phyloP scores from a whole-genome alignment of 345 rosid genomes.

The Euclidium syriacum region DNA sequence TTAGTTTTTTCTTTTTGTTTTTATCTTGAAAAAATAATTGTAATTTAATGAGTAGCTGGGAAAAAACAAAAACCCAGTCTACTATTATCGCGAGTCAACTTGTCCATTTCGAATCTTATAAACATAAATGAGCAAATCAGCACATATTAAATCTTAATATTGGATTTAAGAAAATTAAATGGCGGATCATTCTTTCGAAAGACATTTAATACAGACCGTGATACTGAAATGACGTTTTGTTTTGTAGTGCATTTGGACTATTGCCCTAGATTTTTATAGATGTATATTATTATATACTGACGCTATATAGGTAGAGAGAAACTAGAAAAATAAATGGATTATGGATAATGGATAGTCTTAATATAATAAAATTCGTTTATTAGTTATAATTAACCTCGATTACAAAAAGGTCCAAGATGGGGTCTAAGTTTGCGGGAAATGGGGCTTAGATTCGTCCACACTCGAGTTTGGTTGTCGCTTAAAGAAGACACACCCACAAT shows the following conservation, averaged over 20 bases:
- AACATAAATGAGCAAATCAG: neutral
- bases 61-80: slow-evolving; percentile 29
- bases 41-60: slow-evolving; percentile 33
- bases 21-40: neutral
- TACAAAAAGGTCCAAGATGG: neutral
- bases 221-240: too few relatives aligned
- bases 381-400: neutral
- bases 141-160: neutral
- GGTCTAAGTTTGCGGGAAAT: slow-evolving; percentile 11
- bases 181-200: neutral
- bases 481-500: slow-evolving; percentile 14
- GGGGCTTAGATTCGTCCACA: slow-evolving; percentile 13
- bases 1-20: neutral
- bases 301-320: neutral
- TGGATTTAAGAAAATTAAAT: neutral
- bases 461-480: slow-evolving; percentile 26
- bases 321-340: neutral
- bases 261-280: neutral
- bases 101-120: neutral
- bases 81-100: neutral
- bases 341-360: neutral
- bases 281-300: too few relatives aligned
- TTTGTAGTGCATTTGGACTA: neutral
- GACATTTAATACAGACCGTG: neutral
- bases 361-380: neutral